Percentiles rank a stretch among this genome's conserved stretches.
Evolutionary conservation across 768 basidiomycete genomes (phyloP).

Genomic region (Boletus rubescentipes): DNA sequence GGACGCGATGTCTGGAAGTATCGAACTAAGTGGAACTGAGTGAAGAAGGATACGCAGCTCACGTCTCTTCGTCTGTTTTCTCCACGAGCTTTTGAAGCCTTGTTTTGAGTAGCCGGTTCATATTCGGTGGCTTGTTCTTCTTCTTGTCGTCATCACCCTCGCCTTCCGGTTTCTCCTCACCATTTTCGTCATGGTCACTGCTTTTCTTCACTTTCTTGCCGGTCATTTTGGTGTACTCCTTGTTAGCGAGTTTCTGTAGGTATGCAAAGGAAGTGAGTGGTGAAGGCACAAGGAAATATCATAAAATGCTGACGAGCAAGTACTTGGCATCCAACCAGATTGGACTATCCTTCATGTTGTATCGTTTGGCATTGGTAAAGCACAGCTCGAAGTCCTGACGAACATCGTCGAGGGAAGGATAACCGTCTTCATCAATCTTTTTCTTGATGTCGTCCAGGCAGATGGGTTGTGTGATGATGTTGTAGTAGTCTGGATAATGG

Average conservation of each 20-base stretch:
- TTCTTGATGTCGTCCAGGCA: conserved; percentile 88
- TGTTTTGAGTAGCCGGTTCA: conserved; percentile 64
- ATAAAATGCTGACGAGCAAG: conserved; percentile 56
- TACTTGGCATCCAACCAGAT: conserved; percentile 85
- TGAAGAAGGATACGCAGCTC: conserved; percentile 28
- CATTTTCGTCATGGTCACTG: conserved; percentile 38
- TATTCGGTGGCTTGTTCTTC: conserved; percentile 56
- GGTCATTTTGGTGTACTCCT: conserved; percentile 46
- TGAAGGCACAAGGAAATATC: background rate
- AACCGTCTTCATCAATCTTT: conserved; percentile 58
- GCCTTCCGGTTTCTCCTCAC: conserved; percentile 42
- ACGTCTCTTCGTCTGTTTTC: conserved; percentile 68
- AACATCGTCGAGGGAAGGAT: conserved; percentile 64
- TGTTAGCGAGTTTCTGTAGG: conserved; percentile 45
- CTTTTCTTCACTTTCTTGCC: conserved; percentile 42
- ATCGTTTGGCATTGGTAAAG: conserved; percentile 79
- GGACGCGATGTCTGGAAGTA: conserved; percentile 54
- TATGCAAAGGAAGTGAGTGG: background rate
- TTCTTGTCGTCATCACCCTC: conserved; percentile 47
- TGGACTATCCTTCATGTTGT: conserved; percentile 75
- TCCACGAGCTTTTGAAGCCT: conserved; percentile 71
- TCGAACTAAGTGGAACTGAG: background rate
- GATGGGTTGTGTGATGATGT: conserved; percentile 75
- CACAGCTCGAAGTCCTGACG: conserved; percentile 73
- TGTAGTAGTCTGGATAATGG: conserved; percentile 85